Evolutionary conservation across 331 rosid genomes (phyloP), one percentile per base, ranked within the genome.

Genomic region (Saraca asoca): DNA sequence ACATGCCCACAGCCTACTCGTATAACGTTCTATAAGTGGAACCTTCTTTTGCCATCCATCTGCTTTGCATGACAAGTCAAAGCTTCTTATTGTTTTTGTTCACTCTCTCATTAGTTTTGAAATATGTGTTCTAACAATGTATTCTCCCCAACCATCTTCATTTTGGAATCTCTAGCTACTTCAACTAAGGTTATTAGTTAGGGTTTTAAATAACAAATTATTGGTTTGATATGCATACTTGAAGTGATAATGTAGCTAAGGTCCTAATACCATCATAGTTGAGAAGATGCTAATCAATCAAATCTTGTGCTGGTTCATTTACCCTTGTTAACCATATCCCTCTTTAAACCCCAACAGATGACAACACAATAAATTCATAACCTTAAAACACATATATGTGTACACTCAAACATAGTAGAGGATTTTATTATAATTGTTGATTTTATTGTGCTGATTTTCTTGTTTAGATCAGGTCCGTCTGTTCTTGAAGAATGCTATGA

Each of bases 141-240:
- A 79, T 88, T 93, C 80, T 89, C 95, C 38, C 98, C 97, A 58
- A 88, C 99, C 71, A 85, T 83, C 88, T 90, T 97, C 89, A 82
- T 83, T 75, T 69, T 62, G 7, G 95, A 82, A 85, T 82, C 95
- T 48, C 78, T 68, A 82, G 62, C 85, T 73, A 83, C 17, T 24
- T 34, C 67, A 72, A 67, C 13, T 54, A 74, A 64, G 46, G 46
- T 74, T 14, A 37, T 35, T 34, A 46, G 76, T 68, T 51, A 82
- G 58, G 50, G 31, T n/a, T n/a, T n/a, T n/a, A n/a, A n/a, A n/a
- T 24, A 24, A 1, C 31, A 24, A 24, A 24, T 17, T 42, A 55
- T 39, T 62, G 33, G 41, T 58, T 67, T 67, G 52, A 46, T 44
- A 67, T 1, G 48, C 34, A 19, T 4, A 24, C 12, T 10, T 41